These are phyloP conservation scores for Trichophyton benhamiae DNA, from an alignment of 2,329 filamentous ascomycete species.

Conservation along the genomic window DNA sequence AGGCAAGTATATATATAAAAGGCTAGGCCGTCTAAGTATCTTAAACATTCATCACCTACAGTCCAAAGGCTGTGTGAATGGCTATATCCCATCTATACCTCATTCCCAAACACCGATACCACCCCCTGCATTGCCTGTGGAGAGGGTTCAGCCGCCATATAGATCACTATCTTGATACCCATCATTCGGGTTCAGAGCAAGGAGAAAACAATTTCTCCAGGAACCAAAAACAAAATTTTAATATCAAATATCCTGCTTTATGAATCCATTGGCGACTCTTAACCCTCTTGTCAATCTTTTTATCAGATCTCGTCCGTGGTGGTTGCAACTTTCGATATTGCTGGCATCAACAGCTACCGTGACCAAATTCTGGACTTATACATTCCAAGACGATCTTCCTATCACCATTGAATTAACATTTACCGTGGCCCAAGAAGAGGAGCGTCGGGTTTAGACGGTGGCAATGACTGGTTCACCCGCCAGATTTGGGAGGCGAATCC, in stretches of 20 bases:
- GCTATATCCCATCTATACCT: not conserved
- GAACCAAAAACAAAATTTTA: not conserved
- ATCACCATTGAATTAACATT: not conserved
- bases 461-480: conserved; percentile 4
- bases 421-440: not conserved
- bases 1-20: not conserved
- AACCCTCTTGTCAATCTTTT: not conserved
- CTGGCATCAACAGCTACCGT: not conserved
- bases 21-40: not conserved
- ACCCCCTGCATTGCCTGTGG: not conserved
- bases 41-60: not conserved
- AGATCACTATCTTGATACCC: not conserved
- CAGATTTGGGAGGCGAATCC: not conserved
- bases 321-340: not conserved
- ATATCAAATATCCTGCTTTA: not conserved
- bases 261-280: not conserved
- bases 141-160: not conserved
- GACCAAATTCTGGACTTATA: not conserved
- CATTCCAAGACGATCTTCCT: not conserved
- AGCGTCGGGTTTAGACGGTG: not conserved
- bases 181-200: not conserved
- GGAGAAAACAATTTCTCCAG: not conserved
- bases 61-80: not conserved
- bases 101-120: not conserved
- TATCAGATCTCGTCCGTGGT: not conserved